Evolutionary conservation across 2,329 filamentous ascomycete species (phyloP), one percentile per base, ranked within the genome.

Genomic region (Penicillium sp.): DNA sequence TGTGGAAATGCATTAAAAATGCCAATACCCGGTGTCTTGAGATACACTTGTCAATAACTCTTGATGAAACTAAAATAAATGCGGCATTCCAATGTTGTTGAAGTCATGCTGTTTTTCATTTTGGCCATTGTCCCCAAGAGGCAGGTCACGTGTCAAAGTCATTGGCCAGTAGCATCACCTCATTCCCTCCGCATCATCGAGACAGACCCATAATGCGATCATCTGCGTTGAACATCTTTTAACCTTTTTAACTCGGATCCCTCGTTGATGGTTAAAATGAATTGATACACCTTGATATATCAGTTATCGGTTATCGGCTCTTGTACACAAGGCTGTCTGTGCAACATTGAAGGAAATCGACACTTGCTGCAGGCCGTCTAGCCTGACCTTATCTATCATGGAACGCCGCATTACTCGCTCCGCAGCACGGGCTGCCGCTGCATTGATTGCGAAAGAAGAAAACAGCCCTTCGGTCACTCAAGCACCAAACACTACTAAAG

Each of bases 331-430:
- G 45, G 15, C 13, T 44, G 6, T 2, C 10, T 4, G 4, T 46
- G 4, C 27, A 36, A 40, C 3, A 21, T 41, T 41, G 27, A 43
- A 44, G 10, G 39, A 45, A 23, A 21, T 50, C 9, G 19, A 27
- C 1, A 3, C 15, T 36, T 21, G 21, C 19, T 29, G 6, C 10
- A 46, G n/a, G 34, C 36, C 23, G 4, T 25, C 25, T 40, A 7
- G 11, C 40, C 27, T 49, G 45, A 34, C 27, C 13, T 6, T 27
- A 21, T 44, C 8, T 23, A 36, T 19, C 31, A 70, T 70, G 64
- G 57, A 59, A 19, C 51, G 44, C 40, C 67, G 68, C 33, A 52
- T 68, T 21, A 74, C 71, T 41, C 70, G 72, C 7, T 68, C 68
- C 39, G 58, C 61, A 39, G 65, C 65, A 11, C 63, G 65, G 15